phyloP scores from a whole-genome alignment of 1,139 yeast genomes.

The Kurtzmaniella quercitrusa region DNA sequence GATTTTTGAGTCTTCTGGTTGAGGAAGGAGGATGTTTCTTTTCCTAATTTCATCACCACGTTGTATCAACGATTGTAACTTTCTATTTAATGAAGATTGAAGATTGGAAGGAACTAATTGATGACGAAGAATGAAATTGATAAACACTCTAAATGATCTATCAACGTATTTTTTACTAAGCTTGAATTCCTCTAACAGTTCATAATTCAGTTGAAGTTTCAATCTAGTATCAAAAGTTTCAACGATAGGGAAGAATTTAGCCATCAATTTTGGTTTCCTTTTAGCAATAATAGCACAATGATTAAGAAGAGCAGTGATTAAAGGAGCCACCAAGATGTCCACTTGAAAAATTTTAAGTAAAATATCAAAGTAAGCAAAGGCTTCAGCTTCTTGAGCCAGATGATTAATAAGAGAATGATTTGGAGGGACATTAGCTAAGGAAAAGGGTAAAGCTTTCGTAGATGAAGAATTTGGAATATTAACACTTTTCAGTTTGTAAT shows the following conservation, averaged over 20 bases:
- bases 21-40: slow-evolving; percentile 29
- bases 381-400: slow-evolving; percentile 62
- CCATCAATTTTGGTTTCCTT: slow-evolving; percentile 52
- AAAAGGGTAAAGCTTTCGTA: background rate
- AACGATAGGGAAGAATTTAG: slow-evolving; percentile 38
- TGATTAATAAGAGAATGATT: slow-evolving; percentile 66
- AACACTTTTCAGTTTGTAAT: slow-evolving; percentile 54
- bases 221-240: slow-evolving; percentile 33
- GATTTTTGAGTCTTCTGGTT: slow-evolving; percentile 26
- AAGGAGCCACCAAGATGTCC: slow-evolving; percentile 52
- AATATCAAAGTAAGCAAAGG: slow-evolving; percentile 63
- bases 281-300: slow-evolving; percentile 51
- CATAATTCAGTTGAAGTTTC: slow-evolving; percentile 44
- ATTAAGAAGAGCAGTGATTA: slow-evolving; percentile 53
- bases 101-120: slow-evolving; percentile 31
- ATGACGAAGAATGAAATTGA: slow-evolving; percentile 32
- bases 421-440: slow-evolving; percentile 51
- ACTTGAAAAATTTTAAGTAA: slow-evolving; percentile 53
- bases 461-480: slow-evolving; percentile 9
- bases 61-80: slow-evolving; percentile 25
- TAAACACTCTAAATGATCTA: slow-evolving; percentile 33
- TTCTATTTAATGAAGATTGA: slow-evolving; percentile 26
- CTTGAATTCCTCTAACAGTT: slow-evolving; percentile 40
- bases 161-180: slow-evolving; percentile 40
- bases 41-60: slow-evolving; percentile 42